Conservation (phyloP, 352 stramenopile species). For the Phytophthora idaei region DNA sequence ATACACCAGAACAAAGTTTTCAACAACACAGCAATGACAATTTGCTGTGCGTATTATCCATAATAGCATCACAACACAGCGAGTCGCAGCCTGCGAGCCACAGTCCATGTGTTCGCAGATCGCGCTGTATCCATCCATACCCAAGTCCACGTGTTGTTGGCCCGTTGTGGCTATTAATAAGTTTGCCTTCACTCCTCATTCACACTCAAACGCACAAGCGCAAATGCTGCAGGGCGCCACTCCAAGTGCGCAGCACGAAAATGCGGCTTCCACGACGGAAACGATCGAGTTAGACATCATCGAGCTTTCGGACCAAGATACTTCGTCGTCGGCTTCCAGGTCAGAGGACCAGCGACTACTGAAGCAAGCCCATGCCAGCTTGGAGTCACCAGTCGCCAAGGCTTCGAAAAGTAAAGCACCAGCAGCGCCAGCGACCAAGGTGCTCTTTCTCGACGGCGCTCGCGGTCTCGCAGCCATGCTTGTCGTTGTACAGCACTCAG, state of each 20-base stretch:
- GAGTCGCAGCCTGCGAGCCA: too few species aligned
- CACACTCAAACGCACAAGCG: conserved; percentile 6
- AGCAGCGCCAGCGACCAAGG: conserved; percentile 17
- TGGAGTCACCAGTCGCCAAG: background rate
- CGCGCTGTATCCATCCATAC: conserved; percentile 2
- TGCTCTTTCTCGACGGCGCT: conserved; percentile 25
- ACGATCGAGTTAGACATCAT: background rate
- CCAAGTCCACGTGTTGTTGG: background rate
- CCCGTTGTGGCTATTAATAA: background rate
- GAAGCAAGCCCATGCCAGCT: conserved; percentile 5
- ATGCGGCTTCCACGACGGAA: background rate
- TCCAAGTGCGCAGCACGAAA: background rate
- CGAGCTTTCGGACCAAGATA: conserved; percentile 10
- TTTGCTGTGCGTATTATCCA: background rate
- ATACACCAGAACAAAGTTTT: background rate
- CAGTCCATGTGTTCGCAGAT: background rate
- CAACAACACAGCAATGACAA: background rate
- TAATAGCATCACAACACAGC: too few species aligned
- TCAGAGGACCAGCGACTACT: conserved; percentile 15
- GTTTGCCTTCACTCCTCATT: background rate
- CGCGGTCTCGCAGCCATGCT: conserved; percentile 30
- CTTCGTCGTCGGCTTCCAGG: background rate
- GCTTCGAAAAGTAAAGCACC: background rate
- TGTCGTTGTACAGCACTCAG: conserved; percentile 25
- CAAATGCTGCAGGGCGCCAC: background rate